Conservation (phyloP, 108 stramenopile species). For the Epithemia pelagica region DNA sequence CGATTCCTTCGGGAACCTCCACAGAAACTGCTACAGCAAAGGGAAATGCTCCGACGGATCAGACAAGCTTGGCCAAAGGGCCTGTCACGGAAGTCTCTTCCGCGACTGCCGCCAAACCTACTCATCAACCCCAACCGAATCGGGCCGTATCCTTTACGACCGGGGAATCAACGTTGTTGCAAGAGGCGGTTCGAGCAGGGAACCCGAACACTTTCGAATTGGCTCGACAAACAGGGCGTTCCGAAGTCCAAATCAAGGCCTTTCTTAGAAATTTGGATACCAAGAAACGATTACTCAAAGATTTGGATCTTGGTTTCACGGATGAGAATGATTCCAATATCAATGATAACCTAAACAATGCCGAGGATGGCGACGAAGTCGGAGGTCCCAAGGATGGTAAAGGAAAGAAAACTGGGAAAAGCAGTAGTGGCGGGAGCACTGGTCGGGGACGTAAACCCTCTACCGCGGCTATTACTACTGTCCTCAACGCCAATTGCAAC, state of each 20-base stretch:
- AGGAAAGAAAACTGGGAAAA: background rate
- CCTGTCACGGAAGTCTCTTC: background rate
- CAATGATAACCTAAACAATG: background rate
- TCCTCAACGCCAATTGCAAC: constrained; percentile 59
- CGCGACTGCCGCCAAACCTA: background rate
- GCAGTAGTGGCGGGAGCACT: background rate
- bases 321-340: background rate
- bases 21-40: background rate
- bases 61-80: background rate
- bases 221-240: constrained; percentile 8
- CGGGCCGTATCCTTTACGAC: constrained; percentile 27
- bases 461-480: constrained; percentile 77
- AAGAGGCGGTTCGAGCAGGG: constrained; percentile 16
- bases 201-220: constrained; percentile 12
- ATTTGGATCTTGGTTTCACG: background rate
- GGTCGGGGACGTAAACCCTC: constrained; percentile 47
- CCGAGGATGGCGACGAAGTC: background rate
- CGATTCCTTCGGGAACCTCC: background rate
- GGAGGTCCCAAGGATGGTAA: background rate
- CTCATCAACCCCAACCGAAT: background rate
- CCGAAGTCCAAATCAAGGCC: constrained; percentile 37
- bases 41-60: background rate
- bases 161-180: constrained; percentile 16
- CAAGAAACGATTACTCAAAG: background rate
- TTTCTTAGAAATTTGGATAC: constrained; percentile 14